Evolutionary conservation across 257 asterid genomes (phyloP).

Genomic region (Salvia splendens): DNA sequence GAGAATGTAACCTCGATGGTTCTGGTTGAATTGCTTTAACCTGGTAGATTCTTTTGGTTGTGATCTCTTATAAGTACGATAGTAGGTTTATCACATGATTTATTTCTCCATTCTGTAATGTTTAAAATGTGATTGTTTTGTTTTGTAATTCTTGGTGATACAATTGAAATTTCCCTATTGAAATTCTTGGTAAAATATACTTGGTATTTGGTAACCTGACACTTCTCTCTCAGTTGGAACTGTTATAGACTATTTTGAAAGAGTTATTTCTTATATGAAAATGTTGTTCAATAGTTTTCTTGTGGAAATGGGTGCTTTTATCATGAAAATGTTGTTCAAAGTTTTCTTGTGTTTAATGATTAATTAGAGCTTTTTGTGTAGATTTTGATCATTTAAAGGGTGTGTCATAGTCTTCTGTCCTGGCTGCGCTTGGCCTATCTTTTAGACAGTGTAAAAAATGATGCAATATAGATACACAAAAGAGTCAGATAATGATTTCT

Average conservation of each 20-base stretch:
- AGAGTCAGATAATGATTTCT: no score
- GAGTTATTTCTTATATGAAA: no score
- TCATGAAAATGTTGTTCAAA: not conserved
- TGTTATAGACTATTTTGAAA: not conserved
- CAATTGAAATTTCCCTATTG: not conserved
- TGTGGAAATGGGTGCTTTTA: not conserved
- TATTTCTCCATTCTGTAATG: conserved; percentile 1
- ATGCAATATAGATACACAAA: not conserved
- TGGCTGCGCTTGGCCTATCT: not conserved
- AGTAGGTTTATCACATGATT: not conserved
- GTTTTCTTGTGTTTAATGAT: not conserved
- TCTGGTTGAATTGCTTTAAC: conserved; percentile 4
- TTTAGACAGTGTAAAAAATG: conserved; percentile 6
- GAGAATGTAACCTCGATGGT: not conserved
- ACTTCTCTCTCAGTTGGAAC: conserved; percentile 9
- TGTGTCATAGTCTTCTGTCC: not conserved
- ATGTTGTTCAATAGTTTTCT: not conserved
- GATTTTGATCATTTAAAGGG: not conserved
- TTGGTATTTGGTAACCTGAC: not conserved
- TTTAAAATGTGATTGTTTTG: not conserved
- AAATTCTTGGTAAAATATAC: no score
- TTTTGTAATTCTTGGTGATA: conserved; percentile 12
- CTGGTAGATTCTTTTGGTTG: not conserved
- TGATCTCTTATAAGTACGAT: not conserved
- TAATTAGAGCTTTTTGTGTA: not conserved